These are phyloP conservation scores for Rubia tinctorum DNA, from an alignment of 305 asterid species.

Conservation along the genomic window DNA sequence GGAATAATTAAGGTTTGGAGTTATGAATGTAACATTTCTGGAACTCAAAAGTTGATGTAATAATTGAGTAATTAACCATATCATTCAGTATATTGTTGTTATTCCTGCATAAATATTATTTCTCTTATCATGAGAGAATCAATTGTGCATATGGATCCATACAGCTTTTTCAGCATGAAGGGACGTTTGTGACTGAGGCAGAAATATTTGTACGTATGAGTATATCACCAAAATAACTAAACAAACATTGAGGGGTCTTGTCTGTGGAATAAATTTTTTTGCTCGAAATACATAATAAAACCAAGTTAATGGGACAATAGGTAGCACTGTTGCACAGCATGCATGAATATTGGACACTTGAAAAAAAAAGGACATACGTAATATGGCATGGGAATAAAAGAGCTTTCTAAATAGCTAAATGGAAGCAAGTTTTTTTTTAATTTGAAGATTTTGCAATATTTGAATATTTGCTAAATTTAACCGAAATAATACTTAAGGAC, in stretches of 20 bases:
- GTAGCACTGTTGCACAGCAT: conserved; percentile 4
- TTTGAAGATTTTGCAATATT: too few species aligned
- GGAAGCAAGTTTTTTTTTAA: too few species aligned
- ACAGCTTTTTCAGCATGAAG: conserved; percentile 27
- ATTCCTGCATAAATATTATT: neutral
- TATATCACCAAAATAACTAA: conserved; percentile 29
- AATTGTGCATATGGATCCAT: neutral
- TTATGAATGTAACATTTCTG: neutral
- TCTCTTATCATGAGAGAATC: neutral
- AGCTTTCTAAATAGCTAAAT: neutral
- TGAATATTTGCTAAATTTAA: too few species aligned
- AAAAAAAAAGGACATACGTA: conserved; percentile 15
- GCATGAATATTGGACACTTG: neutral
- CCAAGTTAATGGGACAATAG: conserved; percentile 1
- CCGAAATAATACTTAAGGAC: too few species aligned
- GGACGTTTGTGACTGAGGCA: conserved; percentile 33
- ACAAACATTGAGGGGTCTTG: conserved; percentile 33
- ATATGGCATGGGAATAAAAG: neutral
- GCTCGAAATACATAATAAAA: neutral
- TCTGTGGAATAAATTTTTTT: conserved; percentile 14
- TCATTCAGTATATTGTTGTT: neutral
- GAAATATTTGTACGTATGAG: neutral
- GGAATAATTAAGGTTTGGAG: neutral
- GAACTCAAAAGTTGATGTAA: neutral
- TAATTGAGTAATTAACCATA: neutral